These are phyloP conservation scores for Chaetothyriales sp. DNA, from an alignment of 2,329 filamentous ascomycete species.

Conservation along the genomic window DNA sequence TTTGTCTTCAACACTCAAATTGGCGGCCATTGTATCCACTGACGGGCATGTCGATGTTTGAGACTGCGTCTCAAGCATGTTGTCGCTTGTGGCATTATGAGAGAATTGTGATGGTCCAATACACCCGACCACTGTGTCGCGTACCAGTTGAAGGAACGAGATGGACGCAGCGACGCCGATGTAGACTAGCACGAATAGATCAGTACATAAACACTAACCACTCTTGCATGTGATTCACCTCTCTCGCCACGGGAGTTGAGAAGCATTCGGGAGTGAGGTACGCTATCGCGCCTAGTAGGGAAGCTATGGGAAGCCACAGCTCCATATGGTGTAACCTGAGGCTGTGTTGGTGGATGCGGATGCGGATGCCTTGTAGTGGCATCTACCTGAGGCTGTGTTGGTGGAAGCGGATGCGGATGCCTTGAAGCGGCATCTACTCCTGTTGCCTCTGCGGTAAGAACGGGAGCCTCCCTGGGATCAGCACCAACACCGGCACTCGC, in stretches of 20 bases:
- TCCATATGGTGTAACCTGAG: neutral
- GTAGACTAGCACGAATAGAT: constrained; percentile 26
- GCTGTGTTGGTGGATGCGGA: constrained; percentile 1
- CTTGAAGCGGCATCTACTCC: neutral
- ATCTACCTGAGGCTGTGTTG: neutral
- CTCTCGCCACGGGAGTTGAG: constrained; percentile 40
- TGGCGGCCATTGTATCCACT: constrained; percentile 22
- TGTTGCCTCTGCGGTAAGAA: constrained; percentile 2
- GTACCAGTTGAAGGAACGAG: constrained; percentile 43
- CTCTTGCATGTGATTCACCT: constrained; percentile 23
- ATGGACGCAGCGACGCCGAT: constrained; percentile 40
- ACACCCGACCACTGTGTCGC: constrained; percentile 35
- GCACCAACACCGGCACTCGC: neutral
- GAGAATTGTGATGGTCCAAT: constrained; percentile 44
- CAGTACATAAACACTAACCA: neutral
- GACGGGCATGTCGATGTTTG: constrained; percentile 19
- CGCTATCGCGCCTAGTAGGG: constrained; percentile 11
- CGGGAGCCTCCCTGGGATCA: neutral
- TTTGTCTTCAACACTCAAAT: constrained; percentile 22
- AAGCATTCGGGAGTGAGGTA: constrained; percentile 31
- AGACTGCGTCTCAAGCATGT: constrained; percentile 39
- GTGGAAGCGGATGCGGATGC: neutral
- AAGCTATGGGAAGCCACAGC: neutral
- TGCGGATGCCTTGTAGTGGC: neutral
- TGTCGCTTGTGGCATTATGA: constrained; percentile 36